These are phyloP conservation scores for Quercus alba DNA, from an alignment of 306 rosid species.

Conservation along the genomic window DNA sequence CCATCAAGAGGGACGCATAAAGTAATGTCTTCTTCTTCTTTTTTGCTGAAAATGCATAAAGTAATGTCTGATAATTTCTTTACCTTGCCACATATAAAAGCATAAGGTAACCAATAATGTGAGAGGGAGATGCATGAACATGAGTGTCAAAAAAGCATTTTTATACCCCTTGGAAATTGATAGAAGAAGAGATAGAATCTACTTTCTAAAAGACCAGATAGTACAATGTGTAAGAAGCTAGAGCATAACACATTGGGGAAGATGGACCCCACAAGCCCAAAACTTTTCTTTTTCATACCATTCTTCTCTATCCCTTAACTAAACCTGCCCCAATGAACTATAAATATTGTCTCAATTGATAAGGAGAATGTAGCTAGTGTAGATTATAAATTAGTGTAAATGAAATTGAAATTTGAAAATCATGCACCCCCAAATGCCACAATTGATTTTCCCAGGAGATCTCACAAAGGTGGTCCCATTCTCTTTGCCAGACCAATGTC, in stretches of 20 bases:
- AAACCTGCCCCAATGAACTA: too few relatives aligned
- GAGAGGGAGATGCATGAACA: too few relatives aligned
- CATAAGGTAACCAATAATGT: too few relatives aligned
- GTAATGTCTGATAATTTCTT: too few relatives aligned
- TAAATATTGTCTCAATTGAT: neutral
- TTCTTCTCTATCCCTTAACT: too few relatives aligned
- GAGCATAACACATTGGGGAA: neutral
- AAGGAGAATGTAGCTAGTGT: neutral
- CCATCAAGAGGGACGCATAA: too few relatives aligned
- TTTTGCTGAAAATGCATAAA: too few relatives aligned
- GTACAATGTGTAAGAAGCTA: neutral
- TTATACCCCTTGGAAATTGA: neutral
- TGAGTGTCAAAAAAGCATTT: neutral
- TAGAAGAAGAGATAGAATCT: constrained; percentile 11
- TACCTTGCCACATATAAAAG: too few relatives aligned
- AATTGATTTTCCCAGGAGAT: constrained; percentile 36
- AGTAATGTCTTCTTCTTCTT: too few relatives aligned
- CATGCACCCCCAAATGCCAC: neutral
- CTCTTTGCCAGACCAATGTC: constrained; percentile 44
- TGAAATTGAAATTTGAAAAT: neutral
- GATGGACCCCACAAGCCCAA: neutral
- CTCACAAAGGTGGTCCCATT: constrained; percentile 41
- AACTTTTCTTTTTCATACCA: too few relatives aligned
- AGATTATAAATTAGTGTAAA: too few relatives aligned
- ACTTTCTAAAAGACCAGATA: constrained; percentile 18